Conservation (phyloP, 768 basidiomycete species). For the Amanita muscaria region DNA sequence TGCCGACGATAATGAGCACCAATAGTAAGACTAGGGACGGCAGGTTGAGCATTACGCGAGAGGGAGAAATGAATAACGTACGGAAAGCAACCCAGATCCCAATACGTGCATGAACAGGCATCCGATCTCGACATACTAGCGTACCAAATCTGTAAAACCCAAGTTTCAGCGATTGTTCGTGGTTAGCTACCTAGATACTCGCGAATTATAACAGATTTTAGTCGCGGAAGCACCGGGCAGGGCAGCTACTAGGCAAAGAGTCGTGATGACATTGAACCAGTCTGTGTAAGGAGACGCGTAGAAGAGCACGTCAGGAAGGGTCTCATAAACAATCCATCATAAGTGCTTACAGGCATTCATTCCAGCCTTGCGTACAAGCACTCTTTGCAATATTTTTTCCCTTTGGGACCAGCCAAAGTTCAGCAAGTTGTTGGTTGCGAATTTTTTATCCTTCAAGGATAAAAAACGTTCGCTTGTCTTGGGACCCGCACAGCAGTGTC, state of each 20-base stretch:
- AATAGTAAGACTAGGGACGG: background rate
- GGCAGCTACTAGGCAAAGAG: slow-evolving; percentile 14
- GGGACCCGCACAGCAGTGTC: slow-evolving; percentile 7
- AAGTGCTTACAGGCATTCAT: too few relatives aligned
- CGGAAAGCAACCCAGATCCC: slow-evolving; percentile 3
- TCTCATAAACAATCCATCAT: background rate
- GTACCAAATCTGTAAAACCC: slow-evolving; percentile 1
- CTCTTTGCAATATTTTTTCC: too few relatives aligned
- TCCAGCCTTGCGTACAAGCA: too few relatives aligned
- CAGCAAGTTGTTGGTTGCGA: too few relatives aligned
- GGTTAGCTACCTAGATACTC: background rate
- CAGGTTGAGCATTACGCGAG: background rate
- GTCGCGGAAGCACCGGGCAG: slow-evolving; percentile 18
- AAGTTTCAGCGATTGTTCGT: background rate
- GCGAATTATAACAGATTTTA: slow-evolving; percentile 15
- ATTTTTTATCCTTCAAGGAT: too few relatives aligned
- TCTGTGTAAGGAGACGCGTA: too few relatives aligned
- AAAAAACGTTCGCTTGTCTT: background rate
- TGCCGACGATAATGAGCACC: background rate
- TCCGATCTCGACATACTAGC: slow-evolving; percentile 1
- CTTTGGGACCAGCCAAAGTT: too few relatives aligned
- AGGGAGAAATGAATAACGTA: background rate
- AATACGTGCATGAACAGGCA: background rate
- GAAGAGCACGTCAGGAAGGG: too few relatives aligned
- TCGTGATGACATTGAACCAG: slow-evolving; percentile 8